Evolutionary conservation across 2,329 filamentous ascomycete genomes (phyloP).

Genomic region (Neophaeococcomyces aloes): DNA sequence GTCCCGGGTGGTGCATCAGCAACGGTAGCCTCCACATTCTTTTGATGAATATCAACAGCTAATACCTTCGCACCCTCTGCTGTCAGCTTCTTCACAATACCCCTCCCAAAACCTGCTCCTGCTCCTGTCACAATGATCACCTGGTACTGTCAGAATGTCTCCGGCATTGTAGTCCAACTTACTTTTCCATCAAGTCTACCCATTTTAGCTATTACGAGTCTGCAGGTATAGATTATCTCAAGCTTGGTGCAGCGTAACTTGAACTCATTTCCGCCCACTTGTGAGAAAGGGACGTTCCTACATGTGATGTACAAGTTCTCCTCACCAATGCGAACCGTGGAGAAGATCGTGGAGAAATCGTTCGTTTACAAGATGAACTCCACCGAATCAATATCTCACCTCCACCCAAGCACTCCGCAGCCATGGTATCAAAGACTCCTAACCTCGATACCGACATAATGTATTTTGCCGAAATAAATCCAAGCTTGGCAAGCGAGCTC

Average conservation of each 20-base stretch:
- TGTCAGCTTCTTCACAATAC: conserved; percentile 13
- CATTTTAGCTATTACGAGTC: background rate
- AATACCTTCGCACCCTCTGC: conserved; percentile 13
- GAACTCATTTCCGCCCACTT: background rate
- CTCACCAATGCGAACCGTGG: too few relatives aligned
- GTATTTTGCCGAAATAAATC: background rate
- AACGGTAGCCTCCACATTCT: conserved; percentile 5
- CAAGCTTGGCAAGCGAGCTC: background rate
- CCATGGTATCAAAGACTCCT: background rate
- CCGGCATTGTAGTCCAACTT: background rate
- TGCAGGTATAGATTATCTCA: background rate
- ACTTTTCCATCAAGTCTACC: conserved; percentile 11
- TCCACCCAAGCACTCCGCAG: background rate
- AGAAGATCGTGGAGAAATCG: too few relatives aligned
- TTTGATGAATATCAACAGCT: conserved; percentile 12
- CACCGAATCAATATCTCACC: too few relatives aligned
- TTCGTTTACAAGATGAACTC: too few relatives aligned
- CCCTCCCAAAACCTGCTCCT: conserved; percentile 12
- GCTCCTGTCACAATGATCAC: conserved; percentile 13
- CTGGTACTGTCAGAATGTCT: background rate
- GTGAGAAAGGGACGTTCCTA: background rate
- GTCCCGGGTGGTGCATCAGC: conserved; percentile 1
- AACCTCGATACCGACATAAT: background rate
- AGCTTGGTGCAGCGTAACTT: background rate
- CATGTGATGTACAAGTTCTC: too few relatives aligned